Evolutionary conservation across 2,329 filamentous ascomycete species (phyloP).

Genomic region (Pseudocercospora macadamiae): DNA sequence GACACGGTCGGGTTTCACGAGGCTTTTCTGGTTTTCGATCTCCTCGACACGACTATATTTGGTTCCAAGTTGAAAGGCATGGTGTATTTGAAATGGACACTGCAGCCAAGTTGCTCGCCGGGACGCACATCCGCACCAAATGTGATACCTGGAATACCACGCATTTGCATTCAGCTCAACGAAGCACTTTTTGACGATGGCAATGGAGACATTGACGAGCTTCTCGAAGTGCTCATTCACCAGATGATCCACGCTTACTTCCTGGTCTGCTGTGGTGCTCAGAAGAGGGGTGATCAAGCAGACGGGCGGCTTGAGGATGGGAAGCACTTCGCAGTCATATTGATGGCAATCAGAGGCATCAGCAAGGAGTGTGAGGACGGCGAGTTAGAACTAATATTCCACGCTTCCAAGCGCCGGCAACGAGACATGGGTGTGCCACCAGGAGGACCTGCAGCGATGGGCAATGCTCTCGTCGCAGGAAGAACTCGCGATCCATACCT

Average conservation of each 20-base stretch:
- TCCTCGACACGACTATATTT: conserved; percentile 43
- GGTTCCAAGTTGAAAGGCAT: conserved; percentile 42
- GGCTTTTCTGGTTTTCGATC: conserved; percentile 42
- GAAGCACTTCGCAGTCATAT: conserved; percentile 45
- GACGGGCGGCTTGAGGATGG: conserved; percentile 44
- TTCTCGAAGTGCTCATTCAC: conserved; percentile 45
- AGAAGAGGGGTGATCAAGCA: conserved; percentile 34
- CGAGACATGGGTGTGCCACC: conserved; percentile 8
- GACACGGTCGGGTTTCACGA: conserved; percentile 22
- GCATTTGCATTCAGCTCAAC: conserved; percentile 43
- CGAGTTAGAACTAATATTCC: conserved; percentile 39
- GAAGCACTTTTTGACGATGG: conserved; percentile 31
- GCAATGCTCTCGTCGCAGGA: neutral
- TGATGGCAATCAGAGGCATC: conserved; percentile 43
- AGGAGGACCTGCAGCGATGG: neutral
- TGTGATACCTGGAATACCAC: conserved; percentile 27
- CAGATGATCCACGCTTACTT: conserved; percentile 53
- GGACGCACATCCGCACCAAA: conserved; percentile 43
- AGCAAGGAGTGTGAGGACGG: conserved; percentile 31
- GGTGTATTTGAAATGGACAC: conserved; percentile 40
- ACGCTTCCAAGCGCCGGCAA: conserved; percentile 29
- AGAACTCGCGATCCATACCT: conserved; percentile 16
- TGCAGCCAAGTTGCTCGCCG: conserved; percentile 32
- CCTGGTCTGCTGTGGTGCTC: conserved; percentile 45
- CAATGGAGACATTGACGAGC: conserved; percentile 36